Conservation (phyloP, 805 yeast genomes). For the Myxozyma monticola region DNA sequence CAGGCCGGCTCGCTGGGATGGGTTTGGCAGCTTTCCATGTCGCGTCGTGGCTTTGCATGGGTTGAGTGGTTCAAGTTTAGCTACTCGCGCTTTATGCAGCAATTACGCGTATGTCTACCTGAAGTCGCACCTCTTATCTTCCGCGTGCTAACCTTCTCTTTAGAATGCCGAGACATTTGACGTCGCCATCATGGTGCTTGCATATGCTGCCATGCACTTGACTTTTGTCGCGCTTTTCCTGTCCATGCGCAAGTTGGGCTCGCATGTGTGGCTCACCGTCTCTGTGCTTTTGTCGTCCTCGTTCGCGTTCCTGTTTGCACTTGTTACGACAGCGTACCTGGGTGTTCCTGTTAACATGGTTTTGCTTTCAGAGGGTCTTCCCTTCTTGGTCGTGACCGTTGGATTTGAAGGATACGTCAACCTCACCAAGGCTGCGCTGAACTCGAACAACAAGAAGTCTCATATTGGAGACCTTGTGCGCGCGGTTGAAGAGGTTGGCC, state of each 20-base stretch:
- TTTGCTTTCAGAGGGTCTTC: constrained; percentile 84
- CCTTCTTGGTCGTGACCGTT: constrained; percentile 85
- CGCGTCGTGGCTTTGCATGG: constrained; percentile 42
- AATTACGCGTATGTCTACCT: constrained; percentile 22
- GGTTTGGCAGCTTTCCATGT: constrained; percentile 48
- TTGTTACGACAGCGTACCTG: constrained; percentile 58
- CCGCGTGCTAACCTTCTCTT: background rate
- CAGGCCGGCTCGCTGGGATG: constrained; percentile 38
- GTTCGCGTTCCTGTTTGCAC: constrained; percentile 80
- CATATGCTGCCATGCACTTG: constrained; percentile 85
- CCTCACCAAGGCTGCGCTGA: constrained; percentile 52
- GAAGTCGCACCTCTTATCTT: background rate
- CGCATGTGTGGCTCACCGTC: constrained; percentile 83
- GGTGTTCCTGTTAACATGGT: constrained; percentile 66
- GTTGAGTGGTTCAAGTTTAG: constrained; percentile 40
- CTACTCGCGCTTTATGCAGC: constrained; percentile 37
- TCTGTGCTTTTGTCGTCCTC: constrained; percentile 76
- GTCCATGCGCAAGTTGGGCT: constrained; percentile 76
- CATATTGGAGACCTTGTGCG: constrained; percentile 30
- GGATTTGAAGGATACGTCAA: constrained; percentile 86
- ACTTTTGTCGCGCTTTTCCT: constrained; percentile 72
- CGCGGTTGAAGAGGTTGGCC: constrained; percentile 48
- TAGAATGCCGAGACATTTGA: constrained; percentile 81
- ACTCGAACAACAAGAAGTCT: constrained; percentile 35
- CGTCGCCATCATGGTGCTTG: constrained; percentile 71